Conservation (phyloP, 1,284 basidiomycete species). For the Leccinum huronense region DNA sequence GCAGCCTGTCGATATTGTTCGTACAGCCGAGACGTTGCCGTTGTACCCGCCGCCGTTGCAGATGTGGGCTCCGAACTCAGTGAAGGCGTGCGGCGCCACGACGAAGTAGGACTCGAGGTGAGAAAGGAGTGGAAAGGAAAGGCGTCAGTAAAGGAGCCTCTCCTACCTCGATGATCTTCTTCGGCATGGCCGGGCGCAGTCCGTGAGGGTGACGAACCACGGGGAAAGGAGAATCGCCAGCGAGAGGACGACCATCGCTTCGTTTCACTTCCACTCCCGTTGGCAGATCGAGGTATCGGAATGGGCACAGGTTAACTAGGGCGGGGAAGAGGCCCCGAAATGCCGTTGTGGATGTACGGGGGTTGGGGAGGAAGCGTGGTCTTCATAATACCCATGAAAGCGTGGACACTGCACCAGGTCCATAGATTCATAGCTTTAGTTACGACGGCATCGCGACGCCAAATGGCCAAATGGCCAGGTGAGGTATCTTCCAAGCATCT, state of each 20-base stretch:
- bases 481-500: slow-evolving; percentile 33
- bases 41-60: slow-evolving; percentile 2
- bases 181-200: slow-evolving; percentile 24
- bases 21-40: slow-evolving; percentile 18
- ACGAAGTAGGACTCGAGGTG: slow-evolving; percentile 33
- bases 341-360: slow-evolving; percentile 13
- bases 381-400: slow-evolving; percentile 6
- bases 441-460: slow-evolving; percentile 32
- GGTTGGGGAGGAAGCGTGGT: slow-evolving; percentile 17
- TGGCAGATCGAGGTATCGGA: slow-evolving; percentile 35
- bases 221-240: slow-evolving; percentile 45
- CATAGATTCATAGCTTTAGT: slow-evolving; percentile 31
- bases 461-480: slow-evolving; percentile 33
- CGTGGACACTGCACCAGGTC: slow-evolving; percentile 30
- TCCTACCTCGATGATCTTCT: slow-evolving; percentile 30
- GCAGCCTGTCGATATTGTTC: slow-evolving; percentile 40
- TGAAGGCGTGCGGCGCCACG: slow-evolving; percentile 36
- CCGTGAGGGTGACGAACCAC: slow-evolving; percentile 35
- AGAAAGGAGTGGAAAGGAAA: slow-evolving; percentile 45
- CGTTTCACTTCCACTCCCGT: slow-evolving; percentile 30
- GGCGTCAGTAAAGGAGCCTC: slow-evolving; percentile 41
- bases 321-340: slow-evolving; percentile 24
- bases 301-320: slow-evolving; percentile 36
- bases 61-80: slow-evolving; percentile 26
- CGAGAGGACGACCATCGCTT: slow-evolving; percentile 42